These are phyloP conservation scores for Collybia mongolica DNA, from an alignment of 768 basidiomycete species.

Conservation along the genomic window DNA sequence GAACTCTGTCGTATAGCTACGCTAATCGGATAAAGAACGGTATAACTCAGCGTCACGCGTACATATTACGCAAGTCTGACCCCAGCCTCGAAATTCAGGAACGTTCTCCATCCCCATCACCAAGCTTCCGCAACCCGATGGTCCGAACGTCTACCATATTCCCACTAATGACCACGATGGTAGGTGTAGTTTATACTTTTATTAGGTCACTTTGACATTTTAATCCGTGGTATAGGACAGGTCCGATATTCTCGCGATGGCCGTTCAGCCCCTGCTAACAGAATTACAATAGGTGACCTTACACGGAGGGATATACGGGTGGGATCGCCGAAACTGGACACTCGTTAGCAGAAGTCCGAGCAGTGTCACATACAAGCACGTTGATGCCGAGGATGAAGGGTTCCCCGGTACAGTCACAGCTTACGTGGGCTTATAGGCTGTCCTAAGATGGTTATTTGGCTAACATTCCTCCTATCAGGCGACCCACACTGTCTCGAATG, in stretches of 20 bases:
- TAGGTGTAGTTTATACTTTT: conserved; percentile 13
- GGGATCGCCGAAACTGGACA: conserved; percentile 59
- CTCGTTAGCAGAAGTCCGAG: conserved; percentile 37
- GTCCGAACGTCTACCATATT: conserved; percentile 46
- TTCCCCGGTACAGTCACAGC: conserved; percentile 50
- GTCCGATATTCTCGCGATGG: conserved; percentile 9
- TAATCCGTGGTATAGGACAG: conserved; percentile 14
- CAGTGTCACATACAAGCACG: conserved; percentile 51
- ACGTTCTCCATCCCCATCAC: conserved; percentile 55
- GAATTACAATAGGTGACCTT: conserved; percentile 41
- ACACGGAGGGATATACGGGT: conserved; percentile 56
- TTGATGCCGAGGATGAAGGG: conserved; percentile 53
- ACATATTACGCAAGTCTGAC: neutral
- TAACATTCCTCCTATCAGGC: conserved; percentile 25
- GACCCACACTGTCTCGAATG: conserved; percentile 45
- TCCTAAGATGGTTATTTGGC: neutral
- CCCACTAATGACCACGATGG: conserved; percentile 51
- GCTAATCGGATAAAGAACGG: conserved; percentile 54
- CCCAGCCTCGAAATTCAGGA: conserved; percentile 25
- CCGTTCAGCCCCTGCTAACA: neutral
- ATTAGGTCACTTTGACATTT: neutral
- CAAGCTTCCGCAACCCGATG: conserved; percentile 39
- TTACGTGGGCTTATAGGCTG: conserved; percentile 27
- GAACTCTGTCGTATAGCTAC: conserved; percentile 30
- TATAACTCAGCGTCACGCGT: conserved; percentile 12